Conservation (phyloP, 2,329 filamentous ascomycete genomes). For the Stachybotrys chlorohalonatus region DNA sequence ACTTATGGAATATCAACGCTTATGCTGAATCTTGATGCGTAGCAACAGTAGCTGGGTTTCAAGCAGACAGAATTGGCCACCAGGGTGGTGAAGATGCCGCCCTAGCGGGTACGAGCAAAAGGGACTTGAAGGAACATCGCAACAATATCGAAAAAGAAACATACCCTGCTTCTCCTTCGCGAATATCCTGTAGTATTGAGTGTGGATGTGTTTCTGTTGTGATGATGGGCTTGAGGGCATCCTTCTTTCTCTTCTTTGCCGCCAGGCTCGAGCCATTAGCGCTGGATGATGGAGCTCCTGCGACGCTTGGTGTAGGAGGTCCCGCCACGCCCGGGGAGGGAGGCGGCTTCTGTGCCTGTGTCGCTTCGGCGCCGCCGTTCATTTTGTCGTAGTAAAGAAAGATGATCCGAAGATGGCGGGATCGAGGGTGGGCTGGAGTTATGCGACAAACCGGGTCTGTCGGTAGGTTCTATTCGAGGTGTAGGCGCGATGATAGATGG, state of each 20-base stretch:
- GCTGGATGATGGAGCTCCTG: conserved; percentile 9
- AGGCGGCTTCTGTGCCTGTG: conserved; percentile 20
- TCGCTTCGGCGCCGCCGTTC: conserved; percentile 17
- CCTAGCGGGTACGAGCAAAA: neutral
- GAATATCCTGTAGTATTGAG: conserved; percentile 16
- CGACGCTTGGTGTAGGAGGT: neutral
- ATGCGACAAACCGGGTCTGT: neutral
- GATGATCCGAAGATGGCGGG: neutral
- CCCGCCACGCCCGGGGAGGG: conserved; percentile 1
- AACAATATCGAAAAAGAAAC: conserved; percentile 7
- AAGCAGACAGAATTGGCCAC: neutral
- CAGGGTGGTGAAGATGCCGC: neutral
- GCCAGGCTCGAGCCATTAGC: conserved; percentile 20
- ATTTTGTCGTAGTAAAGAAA: conserved; percentile 7
- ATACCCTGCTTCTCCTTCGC: conserved; percentile 15
- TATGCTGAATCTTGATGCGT: neutral
- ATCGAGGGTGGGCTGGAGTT: neutral
- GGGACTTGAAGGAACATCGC: neutral
- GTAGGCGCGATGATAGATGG: neutral
- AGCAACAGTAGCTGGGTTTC: no score
- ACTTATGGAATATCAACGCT: neutral
- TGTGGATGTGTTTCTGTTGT: conserved; percentile 52
- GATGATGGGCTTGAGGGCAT: conserved; percentile 65
- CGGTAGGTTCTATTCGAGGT: neutral
- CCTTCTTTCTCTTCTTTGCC: conserved; percentile 66